phyloP scores from a whole-genome alignment of 352 stramenopile species.

The Pythium pyrilobum region DNA sequence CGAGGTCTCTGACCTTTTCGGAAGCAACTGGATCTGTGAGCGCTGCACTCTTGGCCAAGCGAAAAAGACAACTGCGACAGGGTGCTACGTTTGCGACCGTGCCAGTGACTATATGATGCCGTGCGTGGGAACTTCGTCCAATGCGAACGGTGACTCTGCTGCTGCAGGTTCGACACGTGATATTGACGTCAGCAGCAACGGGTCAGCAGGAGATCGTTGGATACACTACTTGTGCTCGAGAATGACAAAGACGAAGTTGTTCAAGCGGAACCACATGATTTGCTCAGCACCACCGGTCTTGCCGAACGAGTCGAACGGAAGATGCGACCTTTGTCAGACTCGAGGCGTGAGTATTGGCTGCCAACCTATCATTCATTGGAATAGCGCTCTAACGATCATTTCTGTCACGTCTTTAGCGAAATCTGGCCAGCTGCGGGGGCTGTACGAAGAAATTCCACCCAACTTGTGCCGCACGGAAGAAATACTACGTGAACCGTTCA shows the following conservation, averaged over 20 bases:
- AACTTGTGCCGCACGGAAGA: constrained; percentile 65
- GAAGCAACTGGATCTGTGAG: constrained; percentile 86
- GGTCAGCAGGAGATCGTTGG: constrained; percentile 26
- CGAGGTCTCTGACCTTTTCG: constrained; percentile 43
- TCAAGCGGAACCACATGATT: constrained; percentile 62
- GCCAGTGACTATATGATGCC: constrained; percentile 79
- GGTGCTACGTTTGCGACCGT: constrained; percentile 63
- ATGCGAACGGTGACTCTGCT: not conserved
- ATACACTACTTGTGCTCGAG: constrained; percentile 78
- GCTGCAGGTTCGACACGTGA: not conserved
- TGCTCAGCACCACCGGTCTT: constrained; percentile 30
- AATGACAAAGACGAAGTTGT: constrained; percentile 61
- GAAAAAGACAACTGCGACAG: constrained; percentile 25
- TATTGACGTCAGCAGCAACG: constrained; percentile 18
- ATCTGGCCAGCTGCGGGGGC: constrained; percentile 45
- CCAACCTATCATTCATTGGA: too few species aligned
- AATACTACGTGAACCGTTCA: constrained; percentile 52
- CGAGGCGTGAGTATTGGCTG: constrained; percentile 32
- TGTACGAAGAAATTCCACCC: constrained; percentile 71
- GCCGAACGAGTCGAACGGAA: constrained; percentile 16
- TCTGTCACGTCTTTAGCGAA: constrained; percentile 24
- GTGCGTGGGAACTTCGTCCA: constrained; percentile 25
- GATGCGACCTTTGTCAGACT: constrained; percentile 58
- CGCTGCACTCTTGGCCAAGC: constrained; percentile 46
- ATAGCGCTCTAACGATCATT: too few species aligned